These are phyloP conservation scores for Aurinia saxatilis DNA, from an alignment of 345 rosid species.

Conservation along the genomic window DNA sequence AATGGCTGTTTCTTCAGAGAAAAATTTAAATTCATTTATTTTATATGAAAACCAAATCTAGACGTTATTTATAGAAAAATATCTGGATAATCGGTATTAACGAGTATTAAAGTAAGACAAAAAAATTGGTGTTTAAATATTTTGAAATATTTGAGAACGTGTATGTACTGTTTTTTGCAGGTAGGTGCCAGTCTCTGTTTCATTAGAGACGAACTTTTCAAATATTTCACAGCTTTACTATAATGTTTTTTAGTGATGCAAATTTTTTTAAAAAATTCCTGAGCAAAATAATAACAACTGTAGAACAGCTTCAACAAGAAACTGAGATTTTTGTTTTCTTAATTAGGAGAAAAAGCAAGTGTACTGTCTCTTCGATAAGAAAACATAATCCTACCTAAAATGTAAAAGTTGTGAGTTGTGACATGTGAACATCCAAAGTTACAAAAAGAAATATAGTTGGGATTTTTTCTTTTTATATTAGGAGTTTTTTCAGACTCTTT, in stretches of 20 bases:
- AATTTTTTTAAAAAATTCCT: neutral
- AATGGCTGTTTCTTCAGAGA: conserved; percentile 14
- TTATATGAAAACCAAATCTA: conserved; percentile 22
- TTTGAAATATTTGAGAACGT: conserved; percentile 4
- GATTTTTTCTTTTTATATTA: too few species aligned
- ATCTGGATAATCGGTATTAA: conserved; percentile 19
- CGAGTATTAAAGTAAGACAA: neutral
- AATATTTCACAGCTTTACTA: neutral
- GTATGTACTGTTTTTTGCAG: neutral
- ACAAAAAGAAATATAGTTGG: too few species aligned
- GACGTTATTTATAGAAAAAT: conserved; percentile 25
- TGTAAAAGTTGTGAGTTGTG: neutral
- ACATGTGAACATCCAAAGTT: neutral
- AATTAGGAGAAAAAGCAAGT: neutral
- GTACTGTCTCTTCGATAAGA: neutral
- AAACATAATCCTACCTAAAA: neutral
- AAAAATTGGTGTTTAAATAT: neutral
- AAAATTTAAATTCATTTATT: neutral
- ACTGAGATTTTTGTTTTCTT: neutral
- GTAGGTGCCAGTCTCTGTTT: neutral
- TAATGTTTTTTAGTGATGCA: neutral
- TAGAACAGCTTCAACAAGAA: neutral
- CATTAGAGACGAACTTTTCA: neutral
- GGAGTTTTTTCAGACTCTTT: too few species aligned
- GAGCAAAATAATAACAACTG: neutral